Evolutionary conservation across 1,284 basidiomycete species (phyloP).

Genomic region (Microbotryum scabiosae): DNA sequence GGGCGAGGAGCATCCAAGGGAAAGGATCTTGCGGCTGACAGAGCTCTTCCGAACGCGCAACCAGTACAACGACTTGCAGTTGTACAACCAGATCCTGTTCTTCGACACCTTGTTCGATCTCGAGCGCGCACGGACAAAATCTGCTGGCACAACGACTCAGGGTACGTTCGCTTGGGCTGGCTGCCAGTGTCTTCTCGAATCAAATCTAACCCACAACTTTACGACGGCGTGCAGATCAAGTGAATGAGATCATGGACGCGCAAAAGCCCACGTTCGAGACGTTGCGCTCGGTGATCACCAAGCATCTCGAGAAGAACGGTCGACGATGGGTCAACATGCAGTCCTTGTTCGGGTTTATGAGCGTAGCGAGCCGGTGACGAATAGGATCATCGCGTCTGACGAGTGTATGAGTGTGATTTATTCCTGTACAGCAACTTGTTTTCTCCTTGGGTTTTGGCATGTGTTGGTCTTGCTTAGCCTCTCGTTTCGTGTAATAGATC

Average conservation of each 20-base stretch:
- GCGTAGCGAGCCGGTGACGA: background rate
- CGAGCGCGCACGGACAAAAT: conserved; percentile 54
- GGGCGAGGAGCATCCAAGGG: background rate
- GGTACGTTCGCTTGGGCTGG: conserved; percentile 44
- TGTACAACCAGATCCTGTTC: conserved; percentile 82
- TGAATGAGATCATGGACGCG: conserved; percentile 47
- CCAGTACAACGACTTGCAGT: conserved; percentile 69
- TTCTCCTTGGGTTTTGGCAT: no score
- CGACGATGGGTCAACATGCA: conserved; percentile 76
- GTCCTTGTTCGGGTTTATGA: conserved; percentile 58
- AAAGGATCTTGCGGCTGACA: conserved; percentile 1
- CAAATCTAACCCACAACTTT: background rate
- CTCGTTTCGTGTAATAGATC: no score
- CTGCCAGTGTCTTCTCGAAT: background rate
- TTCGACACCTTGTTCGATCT: conserved; percentile 67
- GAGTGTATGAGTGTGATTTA: no score
- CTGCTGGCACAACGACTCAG: conserved; percentile 45
- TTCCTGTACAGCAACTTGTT: no score
- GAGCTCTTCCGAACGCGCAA: background rate
- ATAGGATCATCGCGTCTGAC: background rate
- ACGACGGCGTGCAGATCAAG: conserved; percentile 47
- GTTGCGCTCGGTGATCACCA: conserved; percentile 56
- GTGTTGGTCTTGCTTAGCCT: no score
- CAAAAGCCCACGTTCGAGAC: conserved; percentile 50
- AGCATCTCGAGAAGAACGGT: conserved; percentile 72